Evolutionary conservation across 2,329 filamentous ascomycete genomes (phyloP), one percentile per base, ranked within the genome.

Genomic region (Microdochium bolleyi): DNA sequence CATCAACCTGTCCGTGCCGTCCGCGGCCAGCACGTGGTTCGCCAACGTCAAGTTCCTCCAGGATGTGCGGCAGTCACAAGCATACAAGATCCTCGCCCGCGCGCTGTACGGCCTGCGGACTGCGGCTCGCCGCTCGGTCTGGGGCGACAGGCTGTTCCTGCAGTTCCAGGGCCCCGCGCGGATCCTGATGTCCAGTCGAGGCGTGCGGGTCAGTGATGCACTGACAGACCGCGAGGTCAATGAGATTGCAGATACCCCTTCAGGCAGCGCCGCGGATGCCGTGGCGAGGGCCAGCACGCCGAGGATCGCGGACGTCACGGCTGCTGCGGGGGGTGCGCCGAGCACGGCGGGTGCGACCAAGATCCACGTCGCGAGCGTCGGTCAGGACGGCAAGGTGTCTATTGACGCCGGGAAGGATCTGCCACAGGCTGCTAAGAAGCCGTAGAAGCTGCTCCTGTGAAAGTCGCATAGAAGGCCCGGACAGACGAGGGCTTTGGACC

Each of bases 61-160:
- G 50, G 82, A 82, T 2, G 82, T 95, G 75, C 81, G 84, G 53
- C 78, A 84, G 56, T 88, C 89, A 3, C 73, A 79, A 14, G 80
- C 82, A 3, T 97, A 91, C 83, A 88, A 85, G 63, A 74, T 80
- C 9, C 58, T 90, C 1, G 79, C 84, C 44, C 77, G 78, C n/a
- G 64, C 83, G 27, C 68, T 87, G 8, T 89, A 88, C 68, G 80
- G 73, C 37, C 59, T 95, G 21, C 83, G 90, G 55, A 96, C 91
- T 0, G 85, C 86, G 72, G 77, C 86, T 44, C 80, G 92, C 55
- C 82, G 88, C 62, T 89, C 89, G 1, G 88, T 99, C 53, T 97
- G 91, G 89, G 94, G 94, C 22, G 94, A 99, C 66, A 75, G 92
- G 70, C 76, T 97, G 24, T 97, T 97, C 70, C 74, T 99, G 30